A percentile compares a stretch with the other conserved stretches of the same genome.
phyloP scores from a whole-genome alignment of 495 filamentous ascomycete genomes.

The Talaromyces liani region DNA sequence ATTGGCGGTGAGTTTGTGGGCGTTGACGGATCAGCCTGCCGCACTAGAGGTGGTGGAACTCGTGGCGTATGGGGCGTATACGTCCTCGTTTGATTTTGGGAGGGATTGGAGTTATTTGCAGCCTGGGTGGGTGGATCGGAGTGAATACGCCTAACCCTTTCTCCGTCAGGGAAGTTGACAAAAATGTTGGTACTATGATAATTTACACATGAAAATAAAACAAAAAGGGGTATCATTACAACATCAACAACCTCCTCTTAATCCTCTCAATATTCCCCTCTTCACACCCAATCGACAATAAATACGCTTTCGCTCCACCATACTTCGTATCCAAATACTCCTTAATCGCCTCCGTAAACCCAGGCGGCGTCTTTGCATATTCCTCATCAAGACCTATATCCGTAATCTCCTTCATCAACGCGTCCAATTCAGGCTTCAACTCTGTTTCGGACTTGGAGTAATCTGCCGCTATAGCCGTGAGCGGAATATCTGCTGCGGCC shows the following conservation, averaged over 20 bases:
- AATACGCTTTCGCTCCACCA: slow-evolving; percentile 56
- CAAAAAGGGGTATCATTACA: background rate
- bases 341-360: slow-evolving; percentile 44
- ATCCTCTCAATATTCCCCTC: slow-evolving; percentile 22
- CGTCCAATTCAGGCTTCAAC: slow-evolving; percentile 50
- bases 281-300: slow-evolving; percentile 50
- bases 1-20: slow-evolving; percentile 41
- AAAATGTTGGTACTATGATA: background rate
- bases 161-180: background rate
- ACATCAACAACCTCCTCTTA: background rate
- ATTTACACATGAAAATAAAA: background rate
- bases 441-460: slow-evolving; percentile 59
- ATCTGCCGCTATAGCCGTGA: slow-evolving; percentile 53
- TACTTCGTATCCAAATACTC: slow-evolving; percentile 46
- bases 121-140: slow-evolving; percentile 31
- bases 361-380: slow-evolving; percentile 55
- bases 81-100: slow-evolving; percentile 37
- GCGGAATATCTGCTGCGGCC: slow-evolving; percentile 30
- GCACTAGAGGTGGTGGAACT: slow-evolving; percentile 28
- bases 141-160: slow-evolving; percentile 17
- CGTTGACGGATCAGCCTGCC: slow-evolving; percentile 30
- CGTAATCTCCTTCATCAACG: slow-evolving; percentile 58
- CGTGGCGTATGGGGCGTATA: slow-evolving; percentile 26
- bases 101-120: slow-evolving; percentile 37
- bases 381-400: slow-evolving; percentile 59